Conservation (phyloP, 306 rosid species). For the Vicia sativa region DNA sequence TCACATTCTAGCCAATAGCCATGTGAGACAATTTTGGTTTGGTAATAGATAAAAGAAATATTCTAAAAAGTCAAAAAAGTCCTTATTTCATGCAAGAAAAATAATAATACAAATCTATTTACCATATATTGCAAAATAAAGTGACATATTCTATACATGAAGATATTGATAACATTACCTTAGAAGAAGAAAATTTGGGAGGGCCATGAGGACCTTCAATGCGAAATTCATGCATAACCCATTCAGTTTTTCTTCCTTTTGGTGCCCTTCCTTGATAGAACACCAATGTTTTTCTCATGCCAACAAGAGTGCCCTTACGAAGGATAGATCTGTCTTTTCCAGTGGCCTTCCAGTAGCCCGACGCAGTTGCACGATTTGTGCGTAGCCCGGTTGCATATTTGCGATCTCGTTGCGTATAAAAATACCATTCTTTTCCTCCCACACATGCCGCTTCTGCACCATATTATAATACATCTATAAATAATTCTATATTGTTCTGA, state of each 20-base stretch:
- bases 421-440: slow-evolving; percentile 95
- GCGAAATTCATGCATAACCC: slow-evolving; percentile 97
- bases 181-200: slow-evolving; percentile 53
- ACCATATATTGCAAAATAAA: neutral
- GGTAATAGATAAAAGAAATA: slow-evolving; percentile 25
- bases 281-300: slow-evolving; percentile 92
- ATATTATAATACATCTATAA: neutral
- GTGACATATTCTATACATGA: slow-evolving; percentile 13
- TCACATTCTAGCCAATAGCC: slow-evolving; percentile 45
- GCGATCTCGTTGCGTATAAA: slow-evolving; percentile 78
- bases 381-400: slow-evolving; percentile 87
- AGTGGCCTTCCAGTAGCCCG: slow-evolving; percentile 97
- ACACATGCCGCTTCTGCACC: slow-evolving; percentile 71
- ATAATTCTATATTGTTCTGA: too few species aligned
- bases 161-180: slow-evolving; percentile 53
- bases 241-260: slow-evolving; percentile 80
- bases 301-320: slow-evolving; percentile 65
- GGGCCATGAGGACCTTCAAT: slow-evolving; percentile 65
- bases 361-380: slow-evolving; percentile 88
- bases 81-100: slow-evolving; percentile 29
- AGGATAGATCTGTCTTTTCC: slow-evolving; percentile 78
- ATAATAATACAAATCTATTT: slow-evolving; percentile 20
- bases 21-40: slow-evolving; percentile 43
- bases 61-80: slow-evolving; percentile 46
- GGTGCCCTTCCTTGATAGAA: slow-evolving; percentile 98